phyloP scores from a whole-genome alignment of 257 asterid genomes.

The Nicotiana otophora region DNA sequence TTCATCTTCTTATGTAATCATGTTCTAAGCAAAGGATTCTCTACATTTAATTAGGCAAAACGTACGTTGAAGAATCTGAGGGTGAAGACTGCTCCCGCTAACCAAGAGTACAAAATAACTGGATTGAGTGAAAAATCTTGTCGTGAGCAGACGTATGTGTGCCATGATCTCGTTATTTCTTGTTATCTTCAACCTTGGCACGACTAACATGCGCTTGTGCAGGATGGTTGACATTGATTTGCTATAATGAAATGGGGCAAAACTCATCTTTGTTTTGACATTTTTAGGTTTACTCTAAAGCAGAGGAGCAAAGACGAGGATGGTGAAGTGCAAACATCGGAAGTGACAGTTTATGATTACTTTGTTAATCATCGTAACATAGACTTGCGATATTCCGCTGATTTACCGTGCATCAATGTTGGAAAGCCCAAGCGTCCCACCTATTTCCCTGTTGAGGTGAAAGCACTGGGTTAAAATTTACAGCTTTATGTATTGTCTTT shows the following conservation, averaged over 20 bases:
- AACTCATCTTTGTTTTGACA: conserved; percentile 3
- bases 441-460: conserved; percentile 83
- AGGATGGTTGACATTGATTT: not conserved
- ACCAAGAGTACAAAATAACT: conserved; percentile 76
- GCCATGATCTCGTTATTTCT: conserved; percentile 1
- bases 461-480: not conserved
- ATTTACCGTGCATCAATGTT: conserved; percentile 87
- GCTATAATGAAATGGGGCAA: not conserved
- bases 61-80: conserved; percentile 73
- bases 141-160: conserved; percentile 55
- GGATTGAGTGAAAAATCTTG: conserved; percentile 78
- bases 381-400: conserved; percentile 73
- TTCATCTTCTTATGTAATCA: not conserved
- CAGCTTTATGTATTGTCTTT: not conserved
- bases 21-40: not conserved
- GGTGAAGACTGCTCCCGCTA: conserved; percentile 62
- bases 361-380: conserved; percentile 72
- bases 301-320: conserved; percentile 49
- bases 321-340: conserved; percentile 49
- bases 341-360: conserved; percentile 83
- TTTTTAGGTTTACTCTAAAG: conserved; percentile 56
- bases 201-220: not conserved
- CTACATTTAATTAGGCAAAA: conserved; percentile 52
- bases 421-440: conserved; percentile 89
- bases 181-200: conserved; percentile 5